Percentiles rank a stretch among this genome's conserved stretches.
phyloP scores from a whole-genome alignment of 768 basidiomycete species.

The Lentinula edodes region DNA sequence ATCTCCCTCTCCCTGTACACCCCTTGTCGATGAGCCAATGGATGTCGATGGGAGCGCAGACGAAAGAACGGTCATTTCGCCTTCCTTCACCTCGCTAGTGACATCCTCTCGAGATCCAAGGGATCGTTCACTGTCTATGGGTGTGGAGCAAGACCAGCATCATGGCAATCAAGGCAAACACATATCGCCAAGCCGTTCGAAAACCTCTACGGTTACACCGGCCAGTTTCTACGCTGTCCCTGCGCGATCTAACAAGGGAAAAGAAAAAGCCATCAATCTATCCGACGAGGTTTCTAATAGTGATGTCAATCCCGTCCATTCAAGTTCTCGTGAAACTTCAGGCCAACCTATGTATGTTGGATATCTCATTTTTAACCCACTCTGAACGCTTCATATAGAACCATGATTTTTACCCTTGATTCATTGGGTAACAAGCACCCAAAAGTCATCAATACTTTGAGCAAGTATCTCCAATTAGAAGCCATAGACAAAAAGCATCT shows the following conservation, averaged over 20 bases:
- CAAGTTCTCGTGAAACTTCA: neutral
- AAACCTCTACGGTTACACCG: neutral
- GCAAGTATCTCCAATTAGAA: constrained; percentile 67
- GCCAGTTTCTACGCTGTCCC: neutral
- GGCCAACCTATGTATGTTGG: neutral
- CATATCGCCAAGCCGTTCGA: neutral
- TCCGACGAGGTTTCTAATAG: neutral
- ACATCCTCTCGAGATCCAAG: neutral
- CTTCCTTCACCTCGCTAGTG: neutral
- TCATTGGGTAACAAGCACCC: constrained; percentile 77
- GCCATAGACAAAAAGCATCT: constrained; percentile 64
- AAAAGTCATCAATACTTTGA: constrained; percentile 55
- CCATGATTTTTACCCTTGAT: constrained; percentile 85
- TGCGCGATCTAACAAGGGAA: neutral
- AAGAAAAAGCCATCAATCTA: constrained; percentile 9
- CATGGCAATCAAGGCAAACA: neutral
- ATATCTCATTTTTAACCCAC: neutral
- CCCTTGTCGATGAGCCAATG: neutral
- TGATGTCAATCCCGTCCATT: neutral
- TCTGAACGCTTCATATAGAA: constrained; percentile 32
- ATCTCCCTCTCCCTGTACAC: neutral
- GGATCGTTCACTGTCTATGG: constrained; percentile 4
- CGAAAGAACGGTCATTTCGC: neutral
- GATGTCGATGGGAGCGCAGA: neutral
- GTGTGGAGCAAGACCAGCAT: constrained; percentile 4